A percentile compares a stretch with the other conserved stretches of the same genome.
Conservation (phyloP, 1,284 basidiomycete genomes). For the Stereum hirsutum region DNA sequence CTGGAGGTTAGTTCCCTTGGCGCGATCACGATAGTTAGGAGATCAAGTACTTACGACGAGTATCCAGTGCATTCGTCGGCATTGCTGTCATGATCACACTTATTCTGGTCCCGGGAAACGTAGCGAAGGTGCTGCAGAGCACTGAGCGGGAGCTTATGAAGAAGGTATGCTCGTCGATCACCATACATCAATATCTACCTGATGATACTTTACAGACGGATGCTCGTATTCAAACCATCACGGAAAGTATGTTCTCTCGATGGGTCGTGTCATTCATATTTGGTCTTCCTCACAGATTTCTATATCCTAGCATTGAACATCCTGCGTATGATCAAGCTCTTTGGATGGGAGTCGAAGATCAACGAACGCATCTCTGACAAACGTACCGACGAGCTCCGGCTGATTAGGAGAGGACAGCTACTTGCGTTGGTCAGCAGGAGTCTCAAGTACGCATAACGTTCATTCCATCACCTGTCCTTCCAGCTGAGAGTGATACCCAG, state of each 20-base stretch:
- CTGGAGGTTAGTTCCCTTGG: conserved; percentile 27
- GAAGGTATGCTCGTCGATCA: conserved; percentile 14
- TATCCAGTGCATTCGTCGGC: conserved; percentile 41
- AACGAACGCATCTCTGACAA: conserved; percentile 33
- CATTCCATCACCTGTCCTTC: neutral
- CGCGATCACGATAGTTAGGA: too few relatives aligned
- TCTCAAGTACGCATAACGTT: conserved; percentile 25
- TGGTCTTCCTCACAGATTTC: neutral
- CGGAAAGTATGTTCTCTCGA: conserved; percentile 30
- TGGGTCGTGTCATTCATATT: neutral
- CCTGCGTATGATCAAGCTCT: conserved; percentile 49
- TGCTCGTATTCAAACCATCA: conserved; percentile 38
- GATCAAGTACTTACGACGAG: too few relatives aligned
- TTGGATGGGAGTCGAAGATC: conserved; percentile 46
- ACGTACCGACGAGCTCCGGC: conserved; percentile 46
- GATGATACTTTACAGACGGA: conserved; percentile 28
- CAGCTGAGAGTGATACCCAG: conserved; percentile 24
- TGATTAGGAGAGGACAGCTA: conserved; percentile 32
- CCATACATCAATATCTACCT: conserved; percentile 15
- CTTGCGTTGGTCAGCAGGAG: conserved; percentile 26
- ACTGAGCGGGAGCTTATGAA: conserved; percentile 22
- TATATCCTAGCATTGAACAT: conserved; percentile 24
- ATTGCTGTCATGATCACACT: conserved; percentile 39
- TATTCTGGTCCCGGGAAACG: conserved; percentile 40
- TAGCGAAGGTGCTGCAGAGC: conserved; percentile 21